Evolutionary conservation across 306 rosid species (phyloP).

Genomic region (Trifolium repens): DNA sequence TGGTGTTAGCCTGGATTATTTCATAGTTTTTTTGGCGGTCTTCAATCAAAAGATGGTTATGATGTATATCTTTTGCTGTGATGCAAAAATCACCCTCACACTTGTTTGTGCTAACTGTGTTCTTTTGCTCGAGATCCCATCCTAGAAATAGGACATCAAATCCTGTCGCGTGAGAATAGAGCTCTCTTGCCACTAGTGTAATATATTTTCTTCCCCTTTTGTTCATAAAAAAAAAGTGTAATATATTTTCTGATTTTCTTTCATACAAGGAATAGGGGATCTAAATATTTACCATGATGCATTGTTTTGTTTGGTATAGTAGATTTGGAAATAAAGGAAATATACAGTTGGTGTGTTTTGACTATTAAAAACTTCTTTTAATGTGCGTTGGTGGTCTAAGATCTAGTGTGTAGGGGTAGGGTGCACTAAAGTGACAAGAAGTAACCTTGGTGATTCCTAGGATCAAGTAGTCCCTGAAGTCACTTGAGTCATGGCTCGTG

Average conservation of each 20-base stretch:
- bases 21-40: slow-evolving; percentile 25
- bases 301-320: too few species aligned
- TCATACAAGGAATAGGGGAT: too few species aligned
- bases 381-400: too few species aligned
- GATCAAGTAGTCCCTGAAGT: slow-evolving; percentile 23
- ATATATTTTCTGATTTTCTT: too few species aligned
- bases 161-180: background rate
- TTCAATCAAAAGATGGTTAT: background rate
- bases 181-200: too few species aligned
- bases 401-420: too few species aligned
- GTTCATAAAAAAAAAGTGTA: too few species aligned
- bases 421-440: background rate
- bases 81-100: slow-evolving; percentile 29
- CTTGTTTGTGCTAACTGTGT: slow-evolving; percentile 25
- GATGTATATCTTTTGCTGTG: slow-evolving; percentile 14
- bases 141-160: slow-evolving; percentile 3
- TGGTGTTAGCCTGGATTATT: slow-evolving; percentile 19
- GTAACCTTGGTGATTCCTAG: slow-evolving; percentile 8
- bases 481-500: slow-evolving; percentile 20
- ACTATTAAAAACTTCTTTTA: too few species aligned
- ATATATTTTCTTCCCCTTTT: too few species aligned
- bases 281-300: too few species aligned
- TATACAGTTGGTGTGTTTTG: too few species aligned
- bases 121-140: background rate
- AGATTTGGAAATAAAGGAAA: too few species aligned